Evolutionary conservation across 306 rosid genomes (phyloP).

Genomic region (Fragaria vesca): DNA sequence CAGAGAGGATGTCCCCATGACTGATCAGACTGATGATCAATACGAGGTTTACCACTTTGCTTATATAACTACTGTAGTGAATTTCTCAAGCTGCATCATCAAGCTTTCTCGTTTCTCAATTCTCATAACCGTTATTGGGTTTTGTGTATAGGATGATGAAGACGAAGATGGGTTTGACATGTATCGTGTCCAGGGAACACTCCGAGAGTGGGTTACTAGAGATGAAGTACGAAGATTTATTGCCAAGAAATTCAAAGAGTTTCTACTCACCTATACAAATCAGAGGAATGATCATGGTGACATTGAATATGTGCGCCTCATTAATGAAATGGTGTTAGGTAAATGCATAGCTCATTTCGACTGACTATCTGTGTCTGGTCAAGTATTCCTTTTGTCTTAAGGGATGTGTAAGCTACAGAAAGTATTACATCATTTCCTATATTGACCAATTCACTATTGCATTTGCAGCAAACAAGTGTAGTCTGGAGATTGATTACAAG

Average conservation of each 20-base stretch:
- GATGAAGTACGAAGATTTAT: constrained; percentile 95
- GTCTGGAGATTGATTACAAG: constrained; percentile 95
- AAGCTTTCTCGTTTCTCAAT: not conserved
- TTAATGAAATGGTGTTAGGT: constrained; percentile 98
- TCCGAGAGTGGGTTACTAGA: constrained; percentile 95
- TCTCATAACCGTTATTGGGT: not conserved
- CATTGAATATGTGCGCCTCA: constrained; percentile 73
- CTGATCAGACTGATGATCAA: constrained; percentile 90
- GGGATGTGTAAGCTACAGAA: not conserved
- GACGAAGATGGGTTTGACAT: constrained; percentile 69
- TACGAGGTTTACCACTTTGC: constrained; percentile 44
- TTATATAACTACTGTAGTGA: not conserved
- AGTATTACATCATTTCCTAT: not conserved
- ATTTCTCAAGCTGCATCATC: not conserved
- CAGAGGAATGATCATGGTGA: constrained; percentile 63
- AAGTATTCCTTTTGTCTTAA: not conserved
- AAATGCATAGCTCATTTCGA: constrained; percentile 5
- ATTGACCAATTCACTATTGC: constrained; percentile 5
- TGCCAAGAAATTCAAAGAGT: constrained; percentile 81
- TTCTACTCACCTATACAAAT: constrained; percentile 72
- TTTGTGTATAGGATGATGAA: constrained; percentile 63
- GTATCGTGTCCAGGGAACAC: constrained; percentile 95
- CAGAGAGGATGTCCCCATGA: constrained; percentile 78
- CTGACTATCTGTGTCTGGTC: not conserved
- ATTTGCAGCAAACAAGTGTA: constrained; percentile 81